These are phyloP conservation scores for Ophiocordyceps robertsii DNA, from an alignment of 2,329 filamentous ascomycete species.

Conservation along the genomic window DNA sequence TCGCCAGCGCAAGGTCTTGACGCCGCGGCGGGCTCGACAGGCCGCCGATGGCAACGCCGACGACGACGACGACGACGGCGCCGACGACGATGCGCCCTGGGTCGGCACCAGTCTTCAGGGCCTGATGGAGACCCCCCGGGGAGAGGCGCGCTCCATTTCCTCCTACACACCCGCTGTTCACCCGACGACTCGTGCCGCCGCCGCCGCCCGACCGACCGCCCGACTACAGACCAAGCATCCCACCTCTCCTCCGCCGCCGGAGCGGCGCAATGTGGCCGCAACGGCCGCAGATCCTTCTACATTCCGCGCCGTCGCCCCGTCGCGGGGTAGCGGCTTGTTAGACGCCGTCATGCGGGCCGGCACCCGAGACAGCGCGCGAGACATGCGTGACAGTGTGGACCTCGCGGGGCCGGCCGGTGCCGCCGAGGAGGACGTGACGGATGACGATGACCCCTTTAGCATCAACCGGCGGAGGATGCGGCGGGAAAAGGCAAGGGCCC, in stretches of 20 bases:
- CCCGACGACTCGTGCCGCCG: neutral
- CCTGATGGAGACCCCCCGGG: constrained; percentile 28
- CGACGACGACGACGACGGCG: neutral
- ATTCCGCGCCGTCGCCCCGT: too few species aligned
- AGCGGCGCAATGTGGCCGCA: neutral
- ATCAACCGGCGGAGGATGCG: neutral
- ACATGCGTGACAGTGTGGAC: neutral
- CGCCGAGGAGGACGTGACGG: constrained; percentile 7
- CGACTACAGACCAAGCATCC: neutral
- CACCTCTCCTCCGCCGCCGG: neutral
- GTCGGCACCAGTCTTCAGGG: constrained; percentile 23
- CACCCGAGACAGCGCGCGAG: neutral
- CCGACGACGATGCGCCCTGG: constrained; percentile 7
- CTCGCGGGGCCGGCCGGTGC: neutral
- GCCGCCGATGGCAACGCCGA: neutral
- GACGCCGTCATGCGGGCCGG: neutral
- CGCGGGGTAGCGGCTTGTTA: neutral
- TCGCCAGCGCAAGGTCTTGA: constrained; percentile 12
- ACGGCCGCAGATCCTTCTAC: too few species aligned
- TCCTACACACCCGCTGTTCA: neutral
- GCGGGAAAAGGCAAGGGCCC: constrained; percentile 14
- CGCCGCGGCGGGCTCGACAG: neutral
- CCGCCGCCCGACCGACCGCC: neutral
- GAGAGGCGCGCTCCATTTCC: constrained; percentile 13
- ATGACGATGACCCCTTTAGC: constrained; percentile 19